Evolutionary conservation across 306 rosid species (phyloP), one percentile per base, ranked within the genome.

Genomic region (Glycyrrhiza uralensis): DNA sequence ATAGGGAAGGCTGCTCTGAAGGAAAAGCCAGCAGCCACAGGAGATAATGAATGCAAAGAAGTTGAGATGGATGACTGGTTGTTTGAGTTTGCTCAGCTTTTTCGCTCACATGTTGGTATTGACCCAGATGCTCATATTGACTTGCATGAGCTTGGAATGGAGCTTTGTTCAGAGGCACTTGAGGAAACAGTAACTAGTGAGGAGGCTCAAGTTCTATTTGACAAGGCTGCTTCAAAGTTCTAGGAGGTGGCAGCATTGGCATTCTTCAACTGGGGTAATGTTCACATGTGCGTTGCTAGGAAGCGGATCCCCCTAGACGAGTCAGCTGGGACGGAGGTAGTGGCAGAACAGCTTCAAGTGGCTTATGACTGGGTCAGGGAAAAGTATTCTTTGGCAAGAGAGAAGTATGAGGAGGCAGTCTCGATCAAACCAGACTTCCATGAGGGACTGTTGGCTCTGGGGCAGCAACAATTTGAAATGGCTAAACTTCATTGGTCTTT

Each of bases 191-290:
- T n/a, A n/a, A n/a, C n/a, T n/a, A n/a, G n/a, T n/a, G n/a, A n/a
- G n/a, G n/a, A n/a, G n/a, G n/a, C n/a, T n/a, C n/a, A n/a, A n/a
- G n/a, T n/a, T n/a, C n/a, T n/a, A n/a, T n/a, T n/a, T n/a, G n/a
- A n/a, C n/a, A n/a, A n/a, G 84, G 98, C 95, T 29, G 89, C 98
- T 30, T 81, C 87, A 13, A 92, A 92, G 89, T 92, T 92, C 81
- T 95, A 92, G 85, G 98, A 90, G 89, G 98, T 92, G 46, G 98
- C 90, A 28, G 98, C 95, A 1, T 77, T 92, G 82, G 96, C 95
- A 41, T 92, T 80, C 82, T 90, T 92, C 82, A 92, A 92, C 65
- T 92, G 96, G 98, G 96, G 96, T 54, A 92, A 92, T 74, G 94
- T 92, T 77, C 86, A 85, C 66, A 92, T 90, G 96, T 92, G 96